Conservation (phyloP, 2,329 filamentous ascomycete genomes). For the Pseudohalonectria lignicola region DNA sequence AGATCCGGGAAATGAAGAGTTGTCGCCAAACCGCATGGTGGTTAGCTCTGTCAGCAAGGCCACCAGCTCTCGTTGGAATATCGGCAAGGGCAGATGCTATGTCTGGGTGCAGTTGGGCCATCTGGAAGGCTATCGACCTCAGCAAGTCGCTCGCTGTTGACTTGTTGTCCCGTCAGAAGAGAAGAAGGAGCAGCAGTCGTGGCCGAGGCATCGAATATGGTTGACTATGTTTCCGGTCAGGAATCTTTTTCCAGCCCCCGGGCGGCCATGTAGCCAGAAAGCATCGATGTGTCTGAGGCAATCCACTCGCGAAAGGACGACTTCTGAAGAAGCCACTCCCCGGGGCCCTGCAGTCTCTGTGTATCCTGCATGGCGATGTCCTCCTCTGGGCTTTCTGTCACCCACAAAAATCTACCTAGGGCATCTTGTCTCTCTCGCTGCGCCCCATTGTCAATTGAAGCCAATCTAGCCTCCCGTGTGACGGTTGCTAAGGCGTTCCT, state of each 20-base stretch:
- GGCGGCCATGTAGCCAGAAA: slow-evolving; percentile 10
- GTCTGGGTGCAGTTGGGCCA: slow-evolving; percentile 14
- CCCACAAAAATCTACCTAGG: too few relatives aligned
- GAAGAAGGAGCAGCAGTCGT: slow-evolving; percentile 11
- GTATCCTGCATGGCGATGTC: not conserved
- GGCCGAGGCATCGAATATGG: slow-evolving; percentile 4
- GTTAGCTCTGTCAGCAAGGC: slow-evolving; percentile 12
- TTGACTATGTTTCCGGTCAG: slow-evolving; percentile 7
- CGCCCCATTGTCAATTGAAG: too few relatives aligned
- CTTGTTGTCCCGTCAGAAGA: slow-evolving; percentile 7
- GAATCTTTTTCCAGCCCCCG: slow-evolving; percentile 11
- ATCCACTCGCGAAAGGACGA: slow-evolving; percentile 5
- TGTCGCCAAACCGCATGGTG: slow-evolving; percentile 14
- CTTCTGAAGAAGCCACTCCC: slow-evolving; percentile 7
- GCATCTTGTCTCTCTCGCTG: not conserved
- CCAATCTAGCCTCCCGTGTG: too few relatives aligned
- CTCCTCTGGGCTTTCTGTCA: not conserved
- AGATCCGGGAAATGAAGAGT: slow-evolving; percentile 11
- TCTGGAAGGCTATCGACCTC: slow-evolving; percentile 18
- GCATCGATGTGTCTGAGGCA: not conserved
- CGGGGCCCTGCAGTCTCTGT: not conserved
- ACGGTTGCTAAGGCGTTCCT: slow-evolving; percentile 14
- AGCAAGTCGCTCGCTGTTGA: slow-evolving; percentile 10
- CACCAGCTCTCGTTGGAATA: slow-evolving; percentile 7
- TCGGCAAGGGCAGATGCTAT: slow-evolving; percentile 2